A percentile compares a stretch with the other conserved stretches of the same genome.
Evolutionary conservation across 2,329 filamentous ascomycete genomes (phyloP).

Genomic region (Diaporthe sp.): DNA sequence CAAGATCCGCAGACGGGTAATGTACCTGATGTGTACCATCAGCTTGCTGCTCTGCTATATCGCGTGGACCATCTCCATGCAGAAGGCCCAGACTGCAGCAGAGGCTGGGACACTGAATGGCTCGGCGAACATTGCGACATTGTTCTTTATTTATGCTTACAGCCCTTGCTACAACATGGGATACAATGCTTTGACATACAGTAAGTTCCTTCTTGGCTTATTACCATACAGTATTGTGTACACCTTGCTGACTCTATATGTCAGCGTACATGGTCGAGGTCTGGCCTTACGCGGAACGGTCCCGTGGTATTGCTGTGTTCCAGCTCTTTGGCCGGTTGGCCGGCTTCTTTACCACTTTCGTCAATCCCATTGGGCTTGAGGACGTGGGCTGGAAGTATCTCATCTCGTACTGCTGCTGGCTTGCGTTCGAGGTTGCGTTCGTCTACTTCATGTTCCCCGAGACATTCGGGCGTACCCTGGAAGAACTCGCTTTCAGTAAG

Average conservation of each 20-base stretch:
- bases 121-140: slow-evolving; percentile 53
- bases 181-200: slow-evolving; percentile 77
- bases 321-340: slow-evolving; percentile 50
- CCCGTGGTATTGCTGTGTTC: slow-evolving; percentile 51
- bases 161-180: slow-evolving; percentile 73
- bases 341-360: slow-evolving; percentile 49
- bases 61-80: slow-evolving; percentile 64
- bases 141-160: slow-evolving; percentile 74
- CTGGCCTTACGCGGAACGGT: slow-evolving; percentile 49
- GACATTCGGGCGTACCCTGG: slow-evolving; percentile 47
- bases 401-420: slow-evolving; percentile 51
- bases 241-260: background rate
- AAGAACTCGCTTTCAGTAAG: slow-evolving; percentile 48
- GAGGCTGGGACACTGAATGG: slow-evolving; percentile 47
- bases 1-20: slow-evolving; percentile 60
- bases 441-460: slow-evolving; percentile 49
- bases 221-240: too few species aligned
- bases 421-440: slow-evolving; percentile 46
- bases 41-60: slow-evolving; percentile 67
- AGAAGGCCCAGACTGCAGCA: slow-evolving; percentile 54
- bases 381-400: slow-evolving; percentile 50
- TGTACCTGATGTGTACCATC: slow-evolving; percentile 66
- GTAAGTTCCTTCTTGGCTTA: slow-evolving; percentile 51
- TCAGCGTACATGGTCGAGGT: slow-evolving; percentile 51
- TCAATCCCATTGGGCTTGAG: slow-evolving; percentile 50